Evolutionary conservation across 169 alveolate genomes (phyloP).

Genomic region (Eimeria tenella): DNA sequence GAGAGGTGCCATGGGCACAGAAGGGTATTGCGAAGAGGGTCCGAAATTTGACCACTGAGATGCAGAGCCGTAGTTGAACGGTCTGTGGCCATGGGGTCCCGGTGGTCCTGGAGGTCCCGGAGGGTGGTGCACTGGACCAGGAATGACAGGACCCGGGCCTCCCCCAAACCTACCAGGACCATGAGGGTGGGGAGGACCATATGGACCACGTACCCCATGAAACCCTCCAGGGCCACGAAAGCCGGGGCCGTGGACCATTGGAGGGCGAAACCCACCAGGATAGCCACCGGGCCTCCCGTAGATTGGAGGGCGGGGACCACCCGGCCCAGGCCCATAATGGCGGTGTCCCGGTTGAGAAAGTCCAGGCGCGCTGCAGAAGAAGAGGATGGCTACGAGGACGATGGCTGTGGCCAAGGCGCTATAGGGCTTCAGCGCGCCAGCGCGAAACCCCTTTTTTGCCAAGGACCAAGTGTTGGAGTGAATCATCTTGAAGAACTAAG

Average conservation of each 20-base stretch:
- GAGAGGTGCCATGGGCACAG: conserved; percentile 3
- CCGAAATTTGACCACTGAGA: conserved; percentile 41
- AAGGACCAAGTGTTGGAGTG: not conserved
- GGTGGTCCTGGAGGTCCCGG: not conserved
- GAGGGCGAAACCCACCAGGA: not conserved
- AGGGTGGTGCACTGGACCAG: not conserved
- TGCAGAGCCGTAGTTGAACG: not conserved
- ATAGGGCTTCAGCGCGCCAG: not conserved
- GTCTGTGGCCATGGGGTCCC: not conserved
- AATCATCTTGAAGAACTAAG: not conserved
- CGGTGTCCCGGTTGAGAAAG: no score
- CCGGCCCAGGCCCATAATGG: not conserved
- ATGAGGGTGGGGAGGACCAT: not conserved
- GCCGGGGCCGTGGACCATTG: no score
- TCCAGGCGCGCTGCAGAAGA: not conserved
- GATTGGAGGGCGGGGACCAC: no score
- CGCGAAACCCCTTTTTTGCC: no score
- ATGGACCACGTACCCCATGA: not conserved
- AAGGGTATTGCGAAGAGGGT: conserved; percentile 16
- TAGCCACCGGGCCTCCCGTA: not conserved
- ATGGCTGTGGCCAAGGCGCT: not conserved
- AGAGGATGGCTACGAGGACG: not conserved
- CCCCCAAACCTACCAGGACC: not conserved
- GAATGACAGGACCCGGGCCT: not conserved
- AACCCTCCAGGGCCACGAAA: not conserved